These are phyloP conservation scores for Agrostemma githago DNA, from an alignment of 148 eudicot species.

Conservation along the genomic window DNA sequence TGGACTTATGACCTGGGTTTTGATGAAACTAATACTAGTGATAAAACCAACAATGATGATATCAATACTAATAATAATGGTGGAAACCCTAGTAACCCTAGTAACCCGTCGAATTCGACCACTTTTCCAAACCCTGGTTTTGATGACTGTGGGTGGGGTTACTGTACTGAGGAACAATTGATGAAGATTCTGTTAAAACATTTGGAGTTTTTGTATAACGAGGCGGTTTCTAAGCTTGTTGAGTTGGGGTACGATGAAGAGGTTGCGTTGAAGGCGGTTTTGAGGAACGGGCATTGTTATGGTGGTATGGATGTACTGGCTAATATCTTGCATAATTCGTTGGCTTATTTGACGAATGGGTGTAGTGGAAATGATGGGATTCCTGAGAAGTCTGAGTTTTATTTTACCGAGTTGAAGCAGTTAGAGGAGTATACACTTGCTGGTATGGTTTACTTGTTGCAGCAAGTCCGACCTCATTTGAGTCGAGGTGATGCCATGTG, in stretches of 20 bases:
- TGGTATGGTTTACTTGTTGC: slow-evolving; percentile 86
- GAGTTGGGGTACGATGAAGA: slow-evolving; percentile 84
- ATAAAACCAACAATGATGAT: neutral
- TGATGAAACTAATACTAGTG: slow-evolving; percentile 13
- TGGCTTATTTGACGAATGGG: slow-evolving; percentile 63
- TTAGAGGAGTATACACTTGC: slow-evolving; percentile 86
- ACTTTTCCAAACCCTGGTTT: slow-evolving; percentile 31
- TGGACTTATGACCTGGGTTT: slow-evolving; percentile 47
- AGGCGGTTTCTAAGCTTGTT: slow-evolving; percentile 68
- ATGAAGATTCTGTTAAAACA: slow-evolving; percentile 75
- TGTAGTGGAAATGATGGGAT: slow-evolving; percentile 34
- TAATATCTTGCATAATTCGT: slow-evolving; percentile 70
- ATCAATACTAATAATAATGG: neutral
- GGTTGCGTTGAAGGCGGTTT: slow-evolving; percentile 59
- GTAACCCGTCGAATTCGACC: slow-evolving; percentile 24
- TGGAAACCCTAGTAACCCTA: slow-evolving; percentile 29
- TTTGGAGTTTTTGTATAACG: slow-evolving; percentile 74
- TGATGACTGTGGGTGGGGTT: slow-evolving; percentile 84
- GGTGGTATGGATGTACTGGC: slow-evolving; percentile 92
- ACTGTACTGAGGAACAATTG: slow-evolving; percentile 92
- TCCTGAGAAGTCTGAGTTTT: slow-evolving; percentile 46
- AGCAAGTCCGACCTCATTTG: slow-evolving; percentile 76
- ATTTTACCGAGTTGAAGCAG: slow-evolving; percentile 73
- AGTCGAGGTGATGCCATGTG: slow-evolving; percentile 96
- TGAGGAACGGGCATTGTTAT: slow-evolving; percentile 81